Evolutionary conservation across 768 basidiomycete species (phyloP).

Genomic region (Pleurotus sapidus): DNA sequence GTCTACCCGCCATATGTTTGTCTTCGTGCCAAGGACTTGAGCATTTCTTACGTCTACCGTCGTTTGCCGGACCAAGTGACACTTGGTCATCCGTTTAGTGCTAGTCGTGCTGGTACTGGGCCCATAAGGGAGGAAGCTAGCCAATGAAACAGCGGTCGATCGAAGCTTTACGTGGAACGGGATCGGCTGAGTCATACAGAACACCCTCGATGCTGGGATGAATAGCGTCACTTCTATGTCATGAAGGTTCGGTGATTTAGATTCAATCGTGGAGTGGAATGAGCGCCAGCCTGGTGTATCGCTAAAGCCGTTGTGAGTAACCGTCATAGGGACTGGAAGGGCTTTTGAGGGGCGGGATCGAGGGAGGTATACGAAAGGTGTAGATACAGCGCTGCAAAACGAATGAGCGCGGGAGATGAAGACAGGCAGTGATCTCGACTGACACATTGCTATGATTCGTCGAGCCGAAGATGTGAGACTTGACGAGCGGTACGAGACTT

Average conservation of each 20-base stretch:
- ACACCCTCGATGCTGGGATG: slow-evolving; percentile 57
- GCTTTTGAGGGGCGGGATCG: slow-evolving; percentile 58
- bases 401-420: not conserved
- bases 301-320: slow-evolving; percentile 35
- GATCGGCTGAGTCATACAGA: slow-evolving; percentile 54
- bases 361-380: slow-evolving; percentile 63
- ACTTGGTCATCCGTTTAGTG: slow-evolving; percentile 38
- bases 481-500: slow-evolving; percentile 31
- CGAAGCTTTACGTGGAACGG: slow-evolving; percentile 66
- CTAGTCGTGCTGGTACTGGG: slow-evolving; percentile 38
- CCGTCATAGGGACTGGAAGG: slow-evolving; percentile 43
- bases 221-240: slow-evolving; percentile 38
- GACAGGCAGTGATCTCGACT: slow-evolving; percentile 14
- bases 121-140: slow-evolving; percentile 56
- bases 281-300: slow-evolving; percentile 48
- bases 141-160: slow-evolving; percentile 53
- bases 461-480: slow-evolving; percentile 50
- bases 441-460: slow-evolving; percentile 43
- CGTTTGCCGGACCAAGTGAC: slow-evolving; percentile 66
- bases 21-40: slow-evolving; percentile 48
- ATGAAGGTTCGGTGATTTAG: slow-evolving; percentile 34
- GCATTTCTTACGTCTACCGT: slow-evolving; percentile 65
- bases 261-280: slow-evolving; percentile 36
- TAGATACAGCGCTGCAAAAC: slow-evolving; percentile 45
- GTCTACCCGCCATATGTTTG: slow-evolving; percentile 70